A percentile compares a stretch with the other conserved stretches of the same genome.
Conservation (phyloP, 23 red algal species). For the Chondrus crispus region DNA sequence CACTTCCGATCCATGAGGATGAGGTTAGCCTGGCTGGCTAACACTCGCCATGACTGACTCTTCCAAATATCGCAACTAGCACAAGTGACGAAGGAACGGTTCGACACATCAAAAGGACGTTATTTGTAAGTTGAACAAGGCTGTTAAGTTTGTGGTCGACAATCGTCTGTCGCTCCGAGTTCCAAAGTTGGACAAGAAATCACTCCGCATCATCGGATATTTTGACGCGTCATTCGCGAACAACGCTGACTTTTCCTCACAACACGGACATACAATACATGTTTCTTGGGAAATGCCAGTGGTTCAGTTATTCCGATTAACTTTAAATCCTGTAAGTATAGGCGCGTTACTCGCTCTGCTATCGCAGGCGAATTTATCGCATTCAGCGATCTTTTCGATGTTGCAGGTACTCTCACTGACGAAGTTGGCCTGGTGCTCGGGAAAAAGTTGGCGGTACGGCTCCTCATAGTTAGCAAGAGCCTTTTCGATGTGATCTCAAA, state of each 20-base stretch:
- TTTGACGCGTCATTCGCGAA: constrained; percentile 1
- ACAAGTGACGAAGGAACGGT: background rate
- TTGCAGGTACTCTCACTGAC: too few species aligned
- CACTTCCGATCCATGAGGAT: constrained; percentile 14
- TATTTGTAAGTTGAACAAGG: background rate
- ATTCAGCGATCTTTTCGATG: too few species aligned
- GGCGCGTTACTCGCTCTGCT: too few species aligned
- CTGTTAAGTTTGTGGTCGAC: background rate
- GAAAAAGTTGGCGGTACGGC: too few species aligned
- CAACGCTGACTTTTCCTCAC: background rate
- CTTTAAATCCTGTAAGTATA: too few species aligned
- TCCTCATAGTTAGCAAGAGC: too few species aligned
- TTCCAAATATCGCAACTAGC: background rate
- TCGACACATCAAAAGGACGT: background rate
- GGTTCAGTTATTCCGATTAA: too few species aligned
- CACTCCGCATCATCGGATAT: background rate
- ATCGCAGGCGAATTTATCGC: too few species aligned
- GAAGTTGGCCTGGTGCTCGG: too few species aligned
- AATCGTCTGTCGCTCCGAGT: background rate
- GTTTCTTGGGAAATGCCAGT: background rate
- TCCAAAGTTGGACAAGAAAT: background rate
- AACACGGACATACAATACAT: background rate
- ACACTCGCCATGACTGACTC: background rate
- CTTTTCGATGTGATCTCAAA: too few species aligned
- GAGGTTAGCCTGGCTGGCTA: constrained; percentile 27